These are phyloP conservation scores for Pleurotus salmoneostramineus DNA, from an alignment of 768 basidiomycete species.

Conservation along the genomic window DNA sequence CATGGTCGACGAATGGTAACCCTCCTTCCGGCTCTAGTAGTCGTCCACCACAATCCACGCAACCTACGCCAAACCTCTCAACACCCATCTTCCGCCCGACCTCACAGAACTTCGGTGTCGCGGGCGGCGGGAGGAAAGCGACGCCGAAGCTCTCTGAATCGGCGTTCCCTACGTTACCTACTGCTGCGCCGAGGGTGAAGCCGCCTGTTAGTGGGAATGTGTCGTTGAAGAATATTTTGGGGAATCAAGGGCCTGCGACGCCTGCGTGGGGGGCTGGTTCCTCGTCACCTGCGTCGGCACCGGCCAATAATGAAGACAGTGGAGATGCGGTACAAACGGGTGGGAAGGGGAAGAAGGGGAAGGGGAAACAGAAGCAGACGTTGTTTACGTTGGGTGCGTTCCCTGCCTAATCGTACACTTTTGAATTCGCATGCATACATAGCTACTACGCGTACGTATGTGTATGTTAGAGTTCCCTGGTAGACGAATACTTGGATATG, in stretches of 20 bases:
- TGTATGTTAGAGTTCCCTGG: neutral
- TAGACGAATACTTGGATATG: neutral
- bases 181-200: conserved; percentile 33
- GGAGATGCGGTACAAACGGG: conserved; percentile 11
- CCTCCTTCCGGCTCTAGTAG: conserved; percentile 14
- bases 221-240: conserved; percentile 65
- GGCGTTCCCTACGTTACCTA: conserved; percentile 71
- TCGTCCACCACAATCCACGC: no score
- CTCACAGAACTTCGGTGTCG: conserved; percentile 13
- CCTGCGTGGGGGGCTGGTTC: conserved; percentile 37
- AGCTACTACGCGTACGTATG: neutral
- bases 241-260: conserved; percentile 33
- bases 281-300: conserved; percentile 11
- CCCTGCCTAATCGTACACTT: conserved; percentile 25
- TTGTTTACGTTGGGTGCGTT: conserved; percentile 64
- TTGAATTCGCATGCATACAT: neutral
- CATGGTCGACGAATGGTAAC: conserved; percentile 48
- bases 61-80: conserved; percentile 12
- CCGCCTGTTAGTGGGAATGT: conserved; percentile 56
- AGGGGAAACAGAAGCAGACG: conserved; percentile 83
- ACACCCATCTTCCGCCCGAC: conserved; percentile 22
- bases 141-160: conserved; percentile 48
- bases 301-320: conserved; percentile 10
- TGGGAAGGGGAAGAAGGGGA: conserved; percentile 66
- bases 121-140: conserved; percentile 10